Conservation (phyloP, 495 filamentous ascomycete genomes). For the Elasticomyces elasticus region DNA sequence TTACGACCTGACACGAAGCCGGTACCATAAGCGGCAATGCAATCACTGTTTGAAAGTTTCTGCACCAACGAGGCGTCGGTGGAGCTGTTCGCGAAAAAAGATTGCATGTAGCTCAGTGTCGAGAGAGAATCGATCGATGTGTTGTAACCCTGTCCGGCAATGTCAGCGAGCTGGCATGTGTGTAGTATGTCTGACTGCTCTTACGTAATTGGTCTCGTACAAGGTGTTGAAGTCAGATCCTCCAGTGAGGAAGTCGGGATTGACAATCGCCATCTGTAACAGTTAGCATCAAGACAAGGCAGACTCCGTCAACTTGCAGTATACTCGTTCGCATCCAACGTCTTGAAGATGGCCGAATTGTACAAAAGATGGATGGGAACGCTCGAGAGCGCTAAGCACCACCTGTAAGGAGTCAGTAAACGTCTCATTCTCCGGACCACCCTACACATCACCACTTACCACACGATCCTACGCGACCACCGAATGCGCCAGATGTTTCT, state of each 20-base stretch:
- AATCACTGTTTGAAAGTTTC: conserved; percentile 26
- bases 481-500: conserved; percentile 15
- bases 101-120: background rate
- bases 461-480: background rate
- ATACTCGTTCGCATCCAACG: conserved; percentile 34
- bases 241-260: too few relatives aligned
- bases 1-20: conserved; percentile 22
- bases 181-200: too few relatives aligned
- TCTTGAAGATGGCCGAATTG: conserved; percentile 27
- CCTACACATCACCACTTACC: too few relatives aligned
- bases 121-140: too few relatives aligned
- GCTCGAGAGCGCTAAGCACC: conserved; percentile 8
- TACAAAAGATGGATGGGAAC: conserved; percentile 22
- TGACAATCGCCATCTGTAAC: background rate
- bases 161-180: too few relatives aligned
- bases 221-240: background rate
- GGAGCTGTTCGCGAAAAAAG: background rate
- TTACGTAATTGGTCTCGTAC: conserved; percentile 13
- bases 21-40: conserved; percentile 30
- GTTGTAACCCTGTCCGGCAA: too few relatives aligned
- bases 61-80: conserved; percentile 15
- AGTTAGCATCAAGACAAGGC: too few relatives aligned
- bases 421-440: too few relatives aligned
- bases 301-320: conserved; percentile 28
- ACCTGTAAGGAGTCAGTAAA: too few relatives aligned